These are phyloP conservation scores for Bretschneidera sinensis DNA, from an alignment of 345 rosid genomes.

Conservation along the genomic window DNA sequence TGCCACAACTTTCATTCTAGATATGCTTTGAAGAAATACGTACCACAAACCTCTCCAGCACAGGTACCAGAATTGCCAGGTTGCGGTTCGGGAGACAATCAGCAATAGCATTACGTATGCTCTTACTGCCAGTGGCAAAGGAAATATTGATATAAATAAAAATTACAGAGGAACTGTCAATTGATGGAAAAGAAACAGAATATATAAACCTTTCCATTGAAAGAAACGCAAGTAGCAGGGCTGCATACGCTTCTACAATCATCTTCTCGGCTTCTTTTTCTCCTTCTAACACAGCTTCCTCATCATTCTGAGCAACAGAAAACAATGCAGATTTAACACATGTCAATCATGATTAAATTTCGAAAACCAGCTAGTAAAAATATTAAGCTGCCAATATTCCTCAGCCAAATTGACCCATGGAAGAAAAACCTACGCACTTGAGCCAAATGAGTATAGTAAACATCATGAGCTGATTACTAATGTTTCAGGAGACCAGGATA, in stretches of 20 bases:
- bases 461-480: neutral
- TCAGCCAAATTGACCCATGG: neutral
- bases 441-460: neutral
- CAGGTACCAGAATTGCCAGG: conserved; percentile 73
- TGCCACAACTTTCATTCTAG: neutral
- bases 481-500: too few species aligned
- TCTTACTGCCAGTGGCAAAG: conserved; percentile 47
- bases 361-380: neutral
- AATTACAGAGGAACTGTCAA: neutral
- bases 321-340: conserved; percentile 9
- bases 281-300: conserved; percentile 72
- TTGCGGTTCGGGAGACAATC: conserved; percentile 67
- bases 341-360: conserved; percentile 3
- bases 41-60: conserved; percentile 99
- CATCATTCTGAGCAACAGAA: conserved; percentile 49
- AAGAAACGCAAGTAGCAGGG: conserved; percentile 92
- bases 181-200: neutral
- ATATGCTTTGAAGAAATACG: conserved; percentile 17
- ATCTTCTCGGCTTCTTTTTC: conserved; percentile 98
- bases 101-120: conserved; percentile 70
- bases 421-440: too few species aligned
- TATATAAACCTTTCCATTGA: conserved; percentile 79
- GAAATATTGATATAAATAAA: conserved; percentile 11
- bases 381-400: neutral
- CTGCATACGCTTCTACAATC: conserved; percentile 97